Evolutionary conservation across 2,329 filamentous ascomycete genomes (phyloP).

Genomic region (Orbilia blumenaviensis): DNA sequence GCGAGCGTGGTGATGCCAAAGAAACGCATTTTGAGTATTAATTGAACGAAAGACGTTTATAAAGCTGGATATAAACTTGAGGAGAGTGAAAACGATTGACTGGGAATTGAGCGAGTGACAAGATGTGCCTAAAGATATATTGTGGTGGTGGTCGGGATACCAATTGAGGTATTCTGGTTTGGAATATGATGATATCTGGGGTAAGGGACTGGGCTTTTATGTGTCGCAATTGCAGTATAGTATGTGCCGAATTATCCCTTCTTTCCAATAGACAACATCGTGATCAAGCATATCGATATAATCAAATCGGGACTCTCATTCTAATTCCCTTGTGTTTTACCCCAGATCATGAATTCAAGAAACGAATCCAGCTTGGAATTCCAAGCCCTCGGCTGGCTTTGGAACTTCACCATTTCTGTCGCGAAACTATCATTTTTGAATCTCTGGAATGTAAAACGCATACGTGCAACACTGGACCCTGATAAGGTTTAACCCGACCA

Average conservation of each 20-base stretch:
- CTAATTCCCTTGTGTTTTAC: not conserved
- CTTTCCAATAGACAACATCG: not conserved
- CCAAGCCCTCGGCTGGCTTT: not conserved
- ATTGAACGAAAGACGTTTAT: not conserved
- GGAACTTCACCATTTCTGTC: not conserved
- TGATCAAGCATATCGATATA: not conserved
- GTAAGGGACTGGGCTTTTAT: not conserved
- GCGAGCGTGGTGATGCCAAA: not conserved
- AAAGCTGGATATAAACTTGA: not conserved
- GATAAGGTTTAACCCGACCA: not conserved
- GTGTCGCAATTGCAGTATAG: not conserved
- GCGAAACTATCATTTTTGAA: not conserved
- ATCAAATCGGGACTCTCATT: not conserved
- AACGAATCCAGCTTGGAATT: not conserved
- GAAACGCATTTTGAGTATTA: not conserved
- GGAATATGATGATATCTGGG: not conserved
- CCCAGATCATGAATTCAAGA: not conserved
- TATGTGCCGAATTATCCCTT: not conserved
- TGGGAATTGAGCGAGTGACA: not conserved
- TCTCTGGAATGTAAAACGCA: not conserved
- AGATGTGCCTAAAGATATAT: not conserved
- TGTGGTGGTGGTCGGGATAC: not conserved
- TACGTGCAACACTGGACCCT: not conserved
- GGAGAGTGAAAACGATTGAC: not conserved
- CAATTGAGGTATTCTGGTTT: not conserved